Evolutionary conservation across 441 rosid species (phyloP).

Genomic region (Raphanus hybrid): DNA sequence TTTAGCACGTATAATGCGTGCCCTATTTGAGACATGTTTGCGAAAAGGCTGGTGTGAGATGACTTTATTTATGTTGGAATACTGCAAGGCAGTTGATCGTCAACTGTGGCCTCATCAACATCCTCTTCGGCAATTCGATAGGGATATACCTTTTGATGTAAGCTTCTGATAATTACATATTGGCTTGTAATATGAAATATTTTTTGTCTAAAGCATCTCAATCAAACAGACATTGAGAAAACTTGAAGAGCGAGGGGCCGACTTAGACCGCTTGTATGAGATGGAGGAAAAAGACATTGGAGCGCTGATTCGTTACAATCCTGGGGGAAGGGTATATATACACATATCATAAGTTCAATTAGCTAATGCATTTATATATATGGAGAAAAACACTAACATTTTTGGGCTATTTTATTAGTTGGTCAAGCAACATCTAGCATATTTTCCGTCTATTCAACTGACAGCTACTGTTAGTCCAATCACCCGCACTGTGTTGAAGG

Average conservation of each 20-base stretch:
- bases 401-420: conserved; percentile 53
- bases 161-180: conserved; percentile 39
- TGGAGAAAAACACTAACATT: conserved; percentile 19
- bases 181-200: conserved; percentile 18
- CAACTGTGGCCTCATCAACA: conserved; percentile 99
- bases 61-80: conserved; percentile 93
- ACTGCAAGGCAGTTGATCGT: conserved; percentile 99
- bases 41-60: conserved; percentile 98
- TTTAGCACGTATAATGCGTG: conserved; percentile 98
- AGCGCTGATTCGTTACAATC: conserved; percentile 90
- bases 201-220: conserved; percentile 34
- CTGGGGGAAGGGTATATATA: conserved; percentile 83
- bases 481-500: conserved; percentile 99
- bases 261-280: conserved; percentile 85
- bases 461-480: conserved; percentile 96
- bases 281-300: conserved; percentile 99
- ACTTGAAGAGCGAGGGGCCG: conserved; percentile 96
- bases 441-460: conserved; percentile 86
- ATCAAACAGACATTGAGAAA: conserved; percentile 78
- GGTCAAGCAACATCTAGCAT: conserved; percentile 90
- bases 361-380: conserved; percentile 17
- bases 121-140: conserved; percentile 97
- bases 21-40: conserved; percentile 95
- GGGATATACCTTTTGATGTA: conserved; percentile 87
- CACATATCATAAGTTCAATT: conserved; percentile 29